These are phyloP conservation scores for Populus tomentosa DNA, from an alignment of 441 rosid genomes.

Conservation along the genomic window DNA sequence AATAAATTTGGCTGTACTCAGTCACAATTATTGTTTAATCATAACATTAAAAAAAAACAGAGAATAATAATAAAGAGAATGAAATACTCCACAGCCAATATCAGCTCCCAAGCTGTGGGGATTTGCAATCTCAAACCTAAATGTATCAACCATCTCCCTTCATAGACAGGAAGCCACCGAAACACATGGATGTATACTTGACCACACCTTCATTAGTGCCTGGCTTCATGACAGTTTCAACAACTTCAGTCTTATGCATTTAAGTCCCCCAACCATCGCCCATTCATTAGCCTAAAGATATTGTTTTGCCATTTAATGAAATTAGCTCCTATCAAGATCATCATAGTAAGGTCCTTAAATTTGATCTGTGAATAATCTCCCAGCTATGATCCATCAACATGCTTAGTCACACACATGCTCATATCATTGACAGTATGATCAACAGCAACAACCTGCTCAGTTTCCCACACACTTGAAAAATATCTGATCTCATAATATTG, in stretches of 20 bases:
- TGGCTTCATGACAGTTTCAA: not conserved
- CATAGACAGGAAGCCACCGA: not conserved
- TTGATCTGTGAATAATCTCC: not conserved
- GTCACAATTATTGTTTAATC: not conserved
- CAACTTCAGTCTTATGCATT: not conserved
- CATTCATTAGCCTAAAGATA: not conserved
- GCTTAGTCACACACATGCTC: not conserved
- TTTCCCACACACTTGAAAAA: not conserved
- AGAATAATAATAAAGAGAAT: not conserved
- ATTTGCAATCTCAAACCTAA: not conserved
- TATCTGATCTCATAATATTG: not conserved
- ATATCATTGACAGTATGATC: not conserved
- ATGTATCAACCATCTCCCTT: not conserved
- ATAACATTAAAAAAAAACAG: not conserved
- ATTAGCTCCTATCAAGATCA: conserved; percentile 7
- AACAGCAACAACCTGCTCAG: not conserved
- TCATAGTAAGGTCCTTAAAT: not conserved
- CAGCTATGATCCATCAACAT: not conserved
- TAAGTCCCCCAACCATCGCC: not conserved
- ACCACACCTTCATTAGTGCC: not conserved
- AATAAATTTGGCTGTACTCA: not conserved
- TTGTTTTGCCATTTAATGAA: conserved; percentile 5
- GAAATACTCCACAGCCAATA: not conserved
- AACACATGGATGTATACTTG: not conserved
- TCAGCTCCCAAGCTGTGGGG: not conserved